These are phyloP conservation scores for Biancaea sappan DNA, from an alignment of 306 rosid genomes.

Conservation along the genomic window DNA sequence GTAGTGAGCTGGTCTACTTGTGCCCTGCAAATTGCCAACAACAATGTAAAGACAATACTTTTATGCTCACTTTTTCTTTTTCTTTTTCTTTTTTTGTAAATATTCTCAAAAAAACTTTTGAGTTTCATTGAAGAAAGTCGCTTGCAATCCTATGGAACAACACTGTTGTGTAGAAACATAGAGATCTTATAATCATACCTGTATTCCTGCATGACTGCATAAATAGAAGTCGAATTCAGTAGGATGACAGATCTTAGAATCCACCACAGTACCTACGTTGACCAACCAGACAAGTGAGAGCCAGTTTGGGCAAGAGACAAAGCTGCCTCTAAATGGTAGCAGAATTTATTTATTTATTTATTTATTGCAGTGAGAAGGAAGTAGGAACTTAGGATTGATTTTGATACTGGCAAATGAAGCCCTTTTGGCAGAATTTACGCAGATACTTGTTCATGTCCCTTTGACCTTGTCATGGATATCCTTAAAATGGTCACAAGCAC, in stretches of 20 bases:
- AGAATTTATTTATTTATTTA: not conserved
- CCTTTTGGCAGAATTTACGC: not conserved
- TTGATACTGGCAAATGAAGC: not conserved
- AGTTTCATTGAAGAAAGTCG: not conserved
- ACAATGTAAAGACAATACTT: conserved; percentile 1
- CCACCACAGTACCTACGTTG: conserved; percentile 77
- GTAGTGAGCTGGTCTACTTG: conserved; percentile 75
- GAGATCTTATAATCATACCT: conserved; percentile 43
- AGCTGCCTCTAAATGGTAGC: not conserved
- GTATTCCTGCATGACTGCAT: conserved; percentile 89
- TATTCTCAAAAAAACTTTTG: not conserved
- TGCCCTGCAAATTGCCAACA: conserved; percentile 44
- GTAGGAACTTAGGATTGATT: not conserved
- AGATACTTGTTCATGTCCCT: not conserved
- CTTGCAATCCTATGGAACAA: not conserved
- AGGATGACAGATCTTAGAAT: conserved; percentile 82
- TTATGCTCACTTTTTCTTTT: not conserved
- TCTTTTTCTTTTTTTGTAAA: not conserved
- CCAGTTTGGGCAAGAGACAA: not conserved
- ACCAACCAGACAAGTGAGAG: conserved; percentile 5
- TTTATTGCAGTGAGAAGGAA: not conserved
- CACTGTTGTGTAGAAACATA: not conserved
- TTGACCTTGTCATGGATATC: not conserved
- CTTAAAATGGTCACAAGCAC: conserved; percentile 7
- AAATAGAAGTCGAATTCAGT: conserved; percentile 83